Evolutionary conservation across 164 flowering plant species (phyloP), one percentile per base, ranked within the genome.

Genomic region (Vitis cinerea): DNA sequence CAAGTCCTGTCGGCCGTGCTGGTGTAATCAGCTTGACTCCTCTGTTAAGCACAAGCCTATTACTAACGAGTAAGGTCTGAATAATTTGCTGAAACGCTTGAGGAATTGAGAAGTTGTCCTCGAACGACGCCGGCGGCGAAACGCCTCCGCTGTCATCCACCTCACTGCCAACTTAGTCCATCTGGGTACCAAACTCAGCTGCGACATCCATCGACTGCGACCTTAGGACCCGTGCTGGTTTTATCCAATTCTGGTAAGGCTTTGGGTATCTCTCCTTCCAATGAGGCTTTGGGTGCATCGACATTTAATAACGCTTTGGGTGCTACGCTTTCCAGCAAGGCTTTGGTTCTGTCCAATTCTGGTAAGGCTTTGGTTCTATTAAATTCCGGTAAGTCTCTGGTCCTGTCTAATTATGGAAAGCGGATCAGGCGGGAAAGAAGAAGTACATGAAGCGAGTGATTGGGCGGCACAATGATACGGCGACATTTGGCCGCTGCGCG

Each of bases 381-480:
- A 14, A 74, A 70, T 49, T 83, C 83, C 4, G 64, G 78, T 15
- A 80, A 80, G 75, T 69, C 80, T 9, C 69, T 82, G 44, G 72
- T 61, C 2, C 50, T 74, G 1, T 86, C 94, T n/a, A 81, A 80
- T 65, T 90, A 92, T 4, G 91, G 88, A 0, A 92, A 90, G 75
- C 73, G 91, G 95, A 88, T 65, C 84, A 77, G 62, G 68, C 83
- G 0, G 81, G 85, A 12, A 85, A 80, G 76, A 90, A 85, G 86
- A 92, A 88, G 87, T 92, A 90, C 62, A 92, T 92, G 79, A 90
- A 84, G 78, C 95, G 90, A 74, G 97, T 92, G 72, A 92, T 92
- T 0, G 97, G 95, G 9, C 77, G 88, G 53, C 89, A 85, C 73
- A 88, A 92, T 59, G 97, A 92, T 76, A 88, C 97, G 0, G 95